Base-by-base conservation (phyloP, 805 yeast genomes). In the Zygotorulaspora chibaensis region DNA sequence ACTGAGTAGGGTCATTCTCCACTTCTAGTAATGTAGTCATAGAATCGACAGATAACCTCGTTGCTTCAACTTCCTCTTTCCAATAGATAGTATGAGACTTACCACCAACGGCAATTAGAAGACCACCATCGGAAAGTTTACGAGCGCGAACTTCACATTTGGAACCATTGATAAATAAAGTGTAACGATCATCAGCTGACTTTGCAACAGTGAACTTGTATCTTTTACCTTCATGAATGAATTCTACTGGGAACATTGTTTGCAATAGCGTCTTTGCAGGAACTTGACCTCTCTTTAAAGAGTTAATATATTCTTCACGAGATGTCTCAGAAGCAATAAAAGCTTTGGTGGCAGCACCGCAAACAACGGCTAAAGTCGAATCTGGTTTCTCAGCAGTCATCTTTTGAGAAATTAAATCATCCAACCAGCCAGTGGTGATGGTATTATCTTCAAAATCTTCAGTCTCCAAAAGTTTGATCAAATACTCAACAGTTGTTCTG, bases 381-480 rank as follows among this genome's bases (percentile, higher is more conserved):
- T 95, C 97, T 35, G 99, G 99, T 70, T 97, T 83, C 71, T 93
- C 97, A 34, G 96, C 95, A 33, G 99, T 93, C 67, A 95, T 80
- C 61, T 86, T 89, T 69, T 87, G 87, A 50, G 95, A 75, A 61
- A 93, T 93, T 61, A 93, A 79, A 69, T 91, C 98, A 69, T 93
- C 99, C 62, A 93, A 80, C 99, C 99, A 93, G 46, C 98, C 98
- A 47, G 99, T 93, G 48, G 99, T 93, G 61, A 93, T 91, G 40
- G 93, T 91, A 69, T 93, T 95, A 47, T 84, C 89, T 71, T 89
- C 97, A 59, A 93, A 93, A 65, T 86, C 99, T 45, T 96, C 93
- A 18, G 99, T 90, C 72, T 93, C 98, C 60, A 93, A 76, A 57
- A 93, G 77, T 67, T 91, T 91, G 70, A 95, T 93, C 62, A 93